Conservation (phyloP, 208 protist genomes). For the Trypanosoma rangeli region DNA sequence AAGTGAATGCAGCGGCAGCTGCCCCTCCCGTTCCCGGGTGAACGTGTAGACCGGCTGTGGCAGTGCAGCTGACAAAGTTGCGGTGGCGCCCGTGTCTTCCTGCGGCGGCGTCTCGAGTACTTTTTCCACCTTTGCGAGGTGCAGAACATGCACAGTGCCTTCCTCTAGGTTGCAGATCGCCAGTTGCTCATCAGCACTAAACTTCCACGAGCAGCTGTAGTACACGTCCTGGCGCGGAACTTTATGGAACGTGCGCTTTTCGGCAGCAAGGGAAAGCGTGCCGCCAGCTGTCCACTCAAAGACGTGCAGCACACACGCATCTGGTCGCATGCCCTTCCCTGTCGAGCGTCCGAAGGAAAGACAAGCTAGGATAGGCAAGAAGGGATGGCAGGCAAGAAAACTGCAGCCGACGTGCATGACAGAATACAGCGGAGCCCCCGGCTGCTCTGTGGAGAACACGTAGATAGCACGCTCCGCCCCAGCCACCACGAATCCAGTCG, state of each 20-base stretch:
- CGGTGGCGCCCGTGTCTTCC: neutral
- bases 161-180: conserved; percentile 64
- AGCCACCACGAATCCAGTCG: conserved; percentile 58
- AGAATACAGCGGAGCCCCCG: conserved; percentile 41
- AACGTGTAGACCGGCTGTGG: conserved; percentile 11
- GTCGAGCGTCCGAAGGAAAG: conserved; percentile 36
- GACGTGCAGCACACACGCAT: conserved; percentile 32
- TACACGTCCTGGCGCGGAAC: conserved; percentile 23
- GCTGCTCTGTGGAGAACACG: conserved; percentile 54
- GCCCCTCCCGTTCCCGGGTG: conserved; percentile 39
- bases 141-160: conserved; percentile 56
- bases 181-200: conserved; percentile 66
- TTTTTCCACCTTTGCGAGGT: conserved; percentile 28
- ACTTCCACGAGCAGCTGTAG: conserved; percentile 73
- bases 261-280: neutral
- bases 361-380: conserved; percentile 61
- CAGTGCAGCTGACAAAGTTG: neutral
- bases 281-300: conserved; percentile 23
- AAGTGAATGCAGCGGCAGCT: conserved; percentile 58
- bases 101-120: neutral
- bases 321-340: neutral
- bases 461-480: conserved; percentile 48
- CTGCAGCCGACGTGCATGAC: conserved; percentile 31
- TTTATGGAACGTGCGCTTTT: conserved; percentile 33
- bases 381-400: conserved; percentile 64